These are phyloP conservation scores for Cenchrus americanus DNA, from an alignment of 176 grass and related monocot species.

Conservation along the genomic window DNA sequence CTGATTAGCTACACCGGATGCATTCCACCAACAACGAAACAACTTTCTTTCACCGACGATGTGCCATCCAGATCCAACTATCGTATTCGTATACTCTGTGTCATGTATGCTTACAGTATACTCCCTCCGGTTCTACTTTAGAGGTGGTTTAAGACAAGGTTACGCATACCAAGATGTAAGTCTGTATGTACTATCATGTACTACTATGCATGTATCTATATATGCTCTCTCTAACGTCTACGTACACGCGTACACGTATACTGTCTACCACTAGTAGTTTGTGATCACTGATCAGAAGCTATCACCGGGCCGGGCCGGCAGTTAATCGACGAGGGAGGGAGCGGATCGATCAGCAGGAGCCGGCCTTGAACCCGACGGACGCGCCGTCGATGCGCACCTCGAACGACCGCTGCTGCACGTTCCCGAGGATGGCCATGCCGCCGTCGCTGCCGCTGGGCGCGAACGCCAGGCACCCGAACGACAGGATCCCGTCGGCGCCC, in stretches of 20 bases:
- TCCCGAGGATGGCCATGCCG: conserved; percentile 65
- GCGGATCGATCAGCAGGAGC: conserved; percentile 47
- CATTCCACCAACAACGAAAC: conserved; percentile 22
- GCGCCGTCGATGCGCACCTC: conserved; percentile 75
- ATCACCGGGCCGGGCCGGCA: too few species aligned
- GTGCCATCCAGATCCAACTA: too few species aligned
- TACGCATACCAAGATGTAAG: too few species aligned
- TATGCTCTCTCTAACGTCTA: neutral
- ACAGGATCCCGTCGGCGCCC: conserved; percentile 61
- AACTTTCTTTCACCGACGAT: neutral
- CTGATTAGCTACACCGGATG: neutral
- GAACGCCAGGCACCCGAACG: conserved; percentile 85
- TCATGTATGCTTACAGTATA: neutral
- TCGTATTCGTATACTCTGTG: neutral
- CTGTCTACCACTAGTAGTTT: neutral
- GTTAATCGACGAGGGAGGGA: neutral
- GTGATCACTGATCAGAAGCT: neutral
- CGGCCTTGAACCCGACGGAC: conserved; percentile 63
- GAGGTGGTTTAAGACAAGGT: too few species aligned
- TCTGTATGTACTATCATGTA: neutral
- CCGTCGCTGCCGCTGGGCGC: conserved; percentile 54
- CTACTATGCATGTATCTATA: neutral
- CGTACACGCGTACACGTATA: neutral
- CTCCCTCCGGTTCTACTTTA: too few species aligned
- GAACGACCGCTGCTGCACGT: conserved; percentile 86